Base-by-base conservation (phyloP, 345 rosid species). In the Eutrema yunnanense region DNA sequence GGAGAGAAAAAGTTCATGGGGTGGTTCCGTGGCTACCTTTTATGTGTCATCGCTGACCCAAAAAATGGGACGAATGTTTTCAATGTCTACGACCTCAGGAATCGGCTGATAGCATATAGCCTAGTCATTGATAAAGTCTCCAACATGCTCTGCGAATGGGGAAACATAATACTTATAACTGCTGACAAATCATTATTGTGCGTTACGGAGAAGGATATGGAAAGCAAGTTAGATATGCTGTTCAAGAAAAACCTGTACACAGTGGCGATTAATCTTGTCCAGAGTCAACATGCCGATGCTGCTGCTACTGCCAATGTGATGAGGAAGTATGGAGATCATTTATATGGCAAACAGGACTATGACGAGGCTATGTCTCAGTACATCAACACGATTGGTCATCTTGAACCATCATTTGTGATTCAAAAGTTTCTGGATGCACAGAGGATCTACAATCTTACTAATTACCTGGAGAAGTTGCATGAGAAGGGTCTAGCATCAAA, bases 401-500 rank as follows among this genome's bases (percentile, higher is more conserved):
- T 95, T 50, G 99, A 95, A 81, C 99, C 99, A 65, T 95, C 99
- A 6, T 95, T 90, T 69, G 99, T 95, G 74, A 95, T 95, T 71
- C 99, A 95, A 75, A 95, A 92, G 86, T 95, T 95, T 82, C 84
- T 95, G 65, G 99, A 95, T 80, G 98, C 99, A 36, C 99, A 90
- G 79, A 95, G 98, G 79, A 95, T 95, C 73, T 81, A 95, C 86
- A 95, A 95, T 79, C 98, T 95, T 61, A 95, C 99, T 44, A 95
- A 83, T 83, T 95, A 92, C 86, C 55, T 95, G 81, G 99, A 95
- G 74, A 92, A 95, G 66, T 81, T 95, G 73, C 98, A 92, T 73
- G 96, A 90, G 87, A 95, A 95, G 74, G 98, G 99, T 33, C 83
- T 95, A 76, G 96, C 98, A 79, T 95, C 96, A n/a, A 95, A 95